Evolutionary conservation across 2,329 filamentous ascomycete genomes (phyloP), one percentile per base, ranked within the genome.

Genomic region (Fusarium metavorans): DNA sequence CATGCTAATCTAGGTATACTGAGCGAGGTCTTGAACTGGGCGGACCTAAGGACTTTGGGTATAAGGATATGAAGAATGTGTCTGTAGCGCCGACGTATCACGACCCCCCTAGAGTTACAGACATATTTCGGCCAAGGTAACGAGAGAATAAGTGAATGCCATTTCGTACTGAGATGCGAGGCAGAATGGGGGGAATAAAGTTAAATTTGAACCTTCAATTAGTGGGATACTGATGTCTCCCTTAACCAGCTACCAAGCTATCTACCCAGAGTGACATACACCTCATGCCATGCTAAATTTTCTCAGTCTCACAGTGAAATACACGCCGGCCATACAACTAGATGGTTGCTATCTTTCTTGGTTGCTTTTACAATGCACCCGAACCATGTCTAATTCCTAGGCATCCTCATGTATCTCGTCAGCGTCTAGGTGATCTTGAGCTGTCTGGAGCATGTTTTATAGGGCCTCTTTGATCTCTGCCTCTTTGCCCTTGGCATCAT

Each of bases 1-100:
- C n/a, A 35, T 39, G 11, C 9, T 25, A 20, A 25, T 25, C 32
- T 7, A 37, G 32, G 54, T 23, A 57, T 57, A 27, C 54, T 5
- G 54, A 57, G 32, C 54, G 32, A 7, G 54, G 32, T 7, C 54
- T 57, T 18, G 54, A 57, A 11, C 34, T 57, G 9, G 54, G 32
- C 23, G 54, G 54, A 32, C 32, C 54, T 6, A 23, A 13, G 13
- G 34, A 25, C 20, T 57, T 57, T 57, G 34, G 32, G 10, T 57
- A 57, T 4, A 18, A 27, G 20, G 54, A 57, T 6, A 37, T 57
- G 32, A 57, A 18, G 20, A 8, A 57, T 25, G 32, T 37, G 5
- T 57, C 54, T 25, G 52, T 57, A 14, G 32, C 54, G n/a, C 30
- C 54, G 20, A 9, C n/a, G 3, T 57, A 23, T 32, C 18, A 37